A percentile compares a stretch with the other conserved stretches of the same genome.
Conservation (phyloP, 2,329 filamentous ascomycete genomes). For the Diaporthe citriasiana region DNA sequence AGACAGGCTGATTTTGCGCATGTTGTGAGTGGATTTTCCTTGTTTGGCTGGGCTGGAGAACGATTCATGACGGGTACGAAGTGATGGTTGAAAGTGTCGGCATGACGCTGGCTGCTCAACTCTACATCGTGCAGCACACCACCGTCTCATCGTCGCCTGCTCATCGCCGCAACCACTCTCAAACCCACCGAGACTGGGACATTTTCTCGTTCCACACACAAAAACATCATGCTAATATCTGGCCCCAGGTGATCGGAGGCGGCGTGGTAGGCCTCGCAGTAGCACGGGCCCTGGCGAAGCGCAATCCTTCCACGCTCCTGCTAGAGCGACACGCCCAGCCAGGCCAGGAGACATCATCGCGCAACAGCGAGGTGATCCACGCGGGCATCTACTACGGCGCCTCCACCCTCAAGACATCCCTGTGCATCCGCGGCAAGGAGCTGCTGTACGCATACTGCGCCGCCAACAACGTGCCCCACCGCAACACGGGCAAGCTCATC, state of each 20-base stretch:
- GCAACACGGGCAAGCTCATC: constrained; percentile 91
- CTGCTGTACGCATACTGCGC: constrained; percentile 85
- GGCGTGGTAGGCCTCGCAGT: constrained; percentile 84
- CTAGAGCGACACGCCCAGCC: constrained; percentile 83
- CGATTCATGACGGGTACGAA: not conserved
- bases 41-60: not conserved
- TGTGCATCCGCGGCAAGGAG: constrained; percentile 84
- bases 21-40: constrained; percentile 52
- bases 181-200: not conserved
- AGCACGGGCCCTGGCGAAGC: constrained; percentile 75
- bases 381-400: constrained; percentile 92
- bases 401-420: constrained; percentile 81
- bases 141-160: not conserved
- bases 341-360: constrained; percentile 88
- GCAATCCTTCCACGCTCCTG: constrained; percentile 77
- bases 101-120: not conserved
- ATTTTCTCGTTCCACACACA: not conserved
- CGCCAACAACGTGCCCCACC: constrained; percentile 75
- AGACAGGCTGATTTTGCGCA: constrained; percentile 60
- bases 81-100: not conserved
- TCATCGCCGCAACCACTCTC: not conserved
- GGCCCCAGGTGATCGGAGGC: constrained; percentile 66
- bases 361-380: constrained; percentile 97
- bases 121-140: not conserved
- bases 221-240: constrained; percentile 28